These are phyloP conservation scores for Epichloe glyceriae DNA, from an alignment of 2,329 filamentous ascomycete species.

Conservation along the genomic window DNA sequence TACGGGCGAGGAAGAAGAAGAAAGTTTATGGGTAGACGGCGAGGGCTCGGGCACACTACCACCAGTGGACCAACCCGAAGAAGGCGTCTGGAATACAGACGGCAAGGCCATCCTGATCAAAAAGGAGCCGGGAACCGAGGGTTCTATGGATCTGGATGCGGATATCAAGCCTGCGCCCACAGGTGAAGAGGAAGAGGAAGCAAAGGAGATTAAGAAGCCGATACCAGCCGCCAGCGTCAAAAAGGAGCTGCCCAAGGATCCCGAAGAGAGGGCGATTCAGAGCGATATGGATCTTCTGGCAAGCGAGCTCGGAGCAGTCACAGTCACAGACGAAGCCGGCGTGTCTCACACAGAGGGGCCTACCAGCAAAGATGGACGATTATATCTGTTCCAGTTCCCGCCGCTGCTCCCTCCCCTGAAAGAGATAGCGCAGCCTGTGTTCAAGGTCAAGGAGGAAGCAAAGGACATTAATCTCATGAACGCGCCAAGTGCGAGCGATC, in stretches of 20 bases:
- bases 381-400: slow-evolving; percentile 54
- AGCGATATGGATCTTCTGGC: slow-evolving; percentile 29
- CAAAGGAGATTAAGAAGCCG: slow-evolving; percentile 13
- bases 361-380: slow-evolving; percentile 36
- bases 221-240: slow-evolving; percentile 10
- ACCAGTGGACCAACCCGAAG: slow-evolving; percentile 19
- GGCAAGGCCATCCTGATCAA: slow-evolving; percentile 27
- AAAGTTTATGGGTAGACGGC: slow-evolving; percentile 32
- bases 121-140: slow-evolving; percentile 29
- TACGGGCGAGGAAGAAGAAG: slow-evolving; percentile 30
- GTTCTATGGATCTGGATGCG: slow-evolving; percentile 29
- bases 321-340: slow-evolving; percentile 18
- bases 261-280: slow-evolving; percentile 26
- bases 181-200: slow-evolving; percentile 10
- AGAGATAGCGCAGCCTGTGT: slow-evolving; percentile 13
- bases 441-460: slow-evolving; percentile 30
- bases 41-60: slow-evolving; percentile 16
- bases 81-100: slow-evolving; percentile 32
- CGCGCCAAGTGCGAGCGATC: slow-evolving; percentile 6
- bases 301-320: slow-evolving; percentile 27
- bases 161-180: slow-evolving; percentile 11
- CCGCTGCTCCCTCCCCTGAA: slow-evolving; percentile 46
- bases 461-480: slow-evolving; percentile 26
- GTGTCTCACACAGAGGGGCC: slow-evolving; percentile 16
- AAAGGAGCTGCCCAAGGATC: slow-evolving; percentile 18